Percentiles rank a stretch among this genome's conserved stretches.
phyloP scores from a whole-genome alignment of 805 yeast species.

The Yarrowia bubula region DNA sequence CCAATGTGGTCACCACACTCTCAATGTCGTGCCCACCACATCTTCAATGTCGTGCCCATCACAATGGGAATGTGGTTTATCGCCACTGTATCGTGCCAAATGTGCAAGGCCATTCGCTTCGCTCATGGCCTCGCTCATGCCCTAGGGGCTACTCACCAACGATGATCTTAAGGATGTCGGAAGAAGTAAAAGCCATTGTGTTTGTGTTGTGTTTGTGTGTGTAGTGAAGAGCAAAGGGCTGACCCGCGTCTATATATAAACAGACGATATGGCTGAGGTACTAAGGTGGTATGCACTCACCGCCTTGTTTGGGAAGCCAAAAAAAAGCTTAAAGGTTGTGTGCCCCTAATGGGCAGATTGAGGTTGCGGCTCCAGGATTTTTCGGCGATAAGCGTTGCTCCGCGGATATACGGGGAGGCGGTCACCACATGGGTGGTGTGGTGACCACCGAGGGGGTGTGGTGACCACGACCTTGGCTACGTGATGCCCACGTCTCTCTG shows the following conservation, averaged over 20 bases:
- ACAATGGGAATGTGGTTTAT: background rate
- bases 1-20: background rate
- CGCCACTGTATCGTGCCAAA: background rate
- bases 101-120: background rate
- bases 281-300: conserved; percentile 12
- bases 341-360: conserved; percentile 13
- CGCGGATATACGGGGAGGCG: background rate
- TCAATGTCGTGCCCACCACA: background rate
- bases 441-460: background rate
- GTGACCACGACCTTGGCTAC: no score
- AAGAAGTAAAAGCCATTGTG: conserved; percentile 51
- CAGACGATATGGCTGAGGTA: conserved; percentile 21
- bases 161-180: conserved; percentile 54
- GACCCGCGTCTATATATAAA: conserved; percentile 12
- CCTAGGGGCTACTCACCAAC: conserved; percentile 43
- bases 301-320: conserved; percentile 14
- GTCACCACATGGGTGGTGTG: background rate
- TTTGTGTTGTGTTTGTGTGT: background rate
- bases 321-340: background rate
- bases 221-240: background rate
- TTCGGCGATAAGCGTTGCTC: conserved; percentile 12
- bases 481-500: no score
- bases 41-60: background rate
- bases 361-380: conserved; percentile 8
- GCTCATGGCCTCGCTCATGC: background rate